Base-by-base conservation (phyloP, 225 moss, liverwort and hornwort genomes). In the Marchantia paleacea region DNA sequence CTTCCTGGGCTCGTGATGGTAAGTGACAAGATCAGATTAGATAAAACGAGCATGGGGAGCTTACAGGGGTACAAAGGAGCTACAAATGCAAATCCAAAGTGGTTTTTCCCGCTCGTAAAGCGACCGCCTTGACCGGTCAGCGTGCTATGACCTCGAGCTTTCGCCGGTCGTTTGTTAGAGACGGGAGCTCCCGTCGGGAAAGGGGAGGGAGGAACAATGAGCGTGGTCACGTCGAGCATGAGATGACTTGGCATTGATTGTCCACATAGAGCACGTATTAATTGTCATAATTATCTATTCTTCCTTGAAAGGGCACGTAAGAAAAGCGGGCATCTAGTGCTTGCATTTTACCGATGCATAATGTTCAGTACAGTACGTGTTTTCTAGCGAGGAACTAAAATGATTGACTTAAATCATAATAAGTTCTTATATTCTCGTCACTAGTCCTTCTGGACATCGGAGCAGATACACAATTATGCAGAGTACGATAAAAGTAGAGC, bases 201-300 rank as follows among this genome's bases (percentile, higher is more conserved):
- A n/a, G n/a, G n/a, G n/a, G n/a, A n/a, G n/a, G n/a, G n/a, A n/a
- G n/a, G n/a, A n/a, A 39, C 39, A 5, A 39, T 2, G 3, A 22
- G 62, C 22, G 6, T 0, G 62, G 68, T 68, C 30, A 68, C 68
- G 68, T 68, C 29, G n/a, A 68, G 39, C 68, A 68, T 68, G 68
- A 68, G 68, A 29, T 68, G 68, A 68, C 68, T 15, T 68, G 68
- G 30, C 68, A 68, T 68, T 68, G 39, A 68, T 0, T 68, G 29
- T 62, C 62, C 62, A 62, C 6, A 24, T 62, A 24, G 3, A 18
- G 22, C n/a, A 6, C n/a, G 62, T 9, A 62, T 62, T 62, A 19
- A 62, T 22, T 24, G 7, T 14, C 1, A 8, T 18, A 24, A 15
- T 60, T 60, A 60, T 60, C 22, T 20, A 60, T 20, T 19, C 19